These are phyloP conservation scores for Hamigera avellanea DNA, from an alignment of 495 filamentous ascomycete genomes.

Conservation along the genomic window DNA sequence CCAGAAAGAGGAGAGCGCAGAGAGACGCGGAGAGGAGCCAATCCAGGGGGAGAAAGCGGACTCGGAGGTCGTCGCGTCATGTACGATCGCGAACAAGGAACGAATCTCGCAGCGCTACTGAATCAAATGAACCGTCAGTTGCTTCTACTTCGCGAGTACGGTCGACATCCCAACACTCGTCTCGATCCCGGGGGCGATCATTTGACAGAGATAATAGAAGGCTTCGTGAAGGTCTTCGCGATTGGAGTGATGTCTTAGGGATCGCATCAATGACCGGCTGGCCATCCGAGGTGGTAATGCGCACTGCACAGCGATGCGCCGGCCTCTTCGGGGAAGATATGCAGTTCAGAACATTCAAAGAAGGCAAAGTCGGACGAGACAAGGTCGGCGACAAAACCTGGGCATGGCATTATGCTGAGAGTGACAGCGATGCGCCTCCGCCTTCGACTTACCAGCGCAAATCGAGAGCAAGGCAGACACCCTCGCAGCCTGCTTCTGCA, in stretches of 20 bases:
- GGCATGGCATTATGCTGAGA: conserved; percentile 20
- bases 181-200: conserved; percentile 10
- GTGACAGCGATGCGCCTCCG: conserved; percentile 15
- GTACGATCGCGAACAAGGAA: conserved; percentile 2
- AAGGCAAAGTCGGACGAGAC: conserved; percentile 22
- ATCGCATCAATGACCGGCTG: conserved; percentile 62
- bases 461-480: background rate
- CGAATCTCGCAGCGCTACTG: conserved; percentile 5
- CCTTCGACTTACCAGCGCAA: conserved; percentile 1
- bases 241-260: conserved; percentile 75
- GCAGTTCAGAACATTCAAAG: conserved; percentile 43
- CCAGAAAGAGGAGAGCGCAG: conserved; percentile 5
- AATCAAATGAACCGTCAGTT: background rate
- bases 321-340: conserved; percentile 58
- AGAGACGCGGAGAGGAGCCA: conserved; percentile 6
- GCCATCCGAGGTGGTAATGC: conserved; percentile 44
- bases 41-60: conserved; percentile 21
- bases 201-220: conserved; percentile 2
- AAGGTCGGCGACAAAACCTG: conserved; percentile 4
- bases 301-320: conserved; percentile 57
- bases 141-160: background rate
- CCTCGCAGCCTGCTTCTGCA: background rate
- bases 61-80: conserved; percentile 3
- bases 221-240: conserved; percentile 38
- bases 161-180: conserved; percentile 7